Conservation (phyloP, 2,329 filamentous ascomycete species). For the Colletotrichum zoysiae region DNA sequence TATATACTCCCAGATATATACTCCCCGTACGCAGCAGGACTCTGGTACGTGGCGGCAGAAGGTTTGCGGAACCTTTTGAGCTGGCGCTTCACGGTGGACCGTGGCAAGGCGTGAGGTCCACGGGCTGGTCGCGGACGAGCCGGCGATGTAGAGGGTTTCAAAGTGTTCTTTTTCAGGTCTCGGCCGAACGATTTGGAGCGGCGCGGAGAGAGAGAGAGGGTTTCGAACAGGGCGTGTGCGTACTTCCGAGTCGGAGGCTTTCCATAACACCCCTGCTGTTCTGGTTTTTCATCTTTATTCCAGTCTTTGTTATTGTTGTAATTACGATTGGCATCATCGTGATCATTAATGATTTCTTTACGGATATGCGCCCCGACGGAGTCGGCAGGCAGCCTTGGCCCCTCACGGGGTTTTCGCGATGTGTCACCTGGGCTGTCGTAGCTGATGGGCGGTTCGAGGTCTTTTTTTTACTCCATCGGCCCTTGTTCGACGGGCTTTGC, state of each 20-base stretch:
- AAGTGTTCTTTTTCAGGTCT: not conserved
- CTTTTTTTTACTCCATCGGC: not conserved
- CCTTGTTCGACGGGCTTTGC: not conserved
- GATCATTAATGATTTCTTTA: too few species aligned
- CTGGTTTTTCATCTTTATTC: not conserved
- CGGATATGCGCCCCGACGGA: not conserved
- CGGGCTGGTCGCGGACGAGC: not conserved
- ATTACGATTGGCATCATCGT: too few species aligned
- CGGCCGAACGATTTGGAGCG: not conserved
- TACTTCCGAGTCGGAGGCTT: conserved; percentile 7
- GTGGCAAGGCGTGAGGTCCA: not conserved
- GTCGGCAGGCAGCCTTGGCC: not conserved
- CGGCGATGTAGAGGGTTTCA: not conserved
- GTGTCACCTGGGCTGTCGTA: conserved; percentile 22
- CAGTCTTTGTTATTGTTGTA: not conserved
- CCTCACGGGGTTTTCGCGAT: not conserved
- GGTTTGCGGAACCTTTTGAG: not conserved
- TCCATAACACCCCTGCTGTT: not conserved
- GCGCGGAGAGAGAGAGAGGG: not conserved
- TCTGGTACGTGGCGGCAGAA: not conserved
- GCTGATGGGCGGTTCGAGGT: not conserved
- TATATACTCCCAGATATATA: too few species aligned
- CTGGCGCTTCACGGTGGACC: not conserved
- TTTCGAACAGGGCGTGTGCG: not conserved
- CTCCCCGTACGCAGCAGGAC: not conserved